These are phyloP conservation scores for Cladosporium sphaerospermum DNA, from an alignment of 2,329 filamentous ascomycete species.

Conservation along the genomic window DNA sequence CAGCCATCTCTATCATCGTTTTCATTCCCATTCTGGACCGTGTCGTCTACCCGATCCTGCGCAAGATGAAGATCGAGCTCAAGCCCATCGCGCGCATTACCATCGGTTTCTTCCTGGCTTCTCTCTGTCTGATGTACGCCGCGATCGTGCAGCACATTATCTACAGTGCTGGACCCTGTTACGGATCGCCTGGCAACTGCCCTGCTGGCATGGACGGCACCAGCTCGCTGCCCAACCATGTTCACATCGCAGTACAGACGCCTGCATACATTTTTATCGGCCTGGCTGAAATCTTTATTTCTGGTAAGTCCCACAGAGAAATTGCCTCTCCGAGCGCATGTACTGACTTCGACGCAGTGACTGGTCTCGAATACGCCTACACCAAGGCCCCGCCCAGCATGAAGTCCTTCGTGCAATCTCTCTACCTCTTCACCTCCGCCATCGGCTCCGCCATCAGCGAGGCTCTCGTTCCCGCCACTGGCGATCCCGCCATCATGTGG, in stretches of 20 bases:
- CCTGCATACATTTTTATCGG: conserved; percentile 43
- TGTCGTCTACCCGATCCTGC: conserved; percentile 41
- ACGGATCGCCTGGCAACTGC: conserved; percentile 32
- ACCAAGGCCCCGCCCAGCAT: conserved; percentile 41
- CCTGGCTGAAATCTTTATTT: conserved; percentile 40
- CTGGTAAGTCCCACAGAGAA: neutral
- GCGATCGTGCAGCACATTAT: conserved; percentile 52
- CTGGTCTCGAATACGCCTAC: conserved; percentile 43
- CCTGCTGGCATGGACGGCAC: conserved; percentile 29
- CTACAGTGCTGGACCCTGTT: conserved; percentile 50
- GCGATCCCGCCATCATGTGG: conserved; percentile 61
- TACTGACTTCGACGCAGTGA: conserved; percentile 28
- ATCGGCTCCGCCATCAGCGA: conserved; percentile 55
- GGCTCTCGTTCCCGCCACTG: conserved; percentile 53
- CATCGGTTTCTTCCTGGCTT: conserved; percentile 48
- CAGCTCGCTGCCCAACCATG: conserved; percentile 32
- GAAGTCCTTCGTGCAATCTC: conserved; percentile 43
- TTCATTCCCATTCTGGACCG: conserved; percentile 43
- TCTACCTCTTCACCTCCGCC: conserved; percentile 49
- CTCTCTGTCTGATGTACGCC: conserved; percentile 49
- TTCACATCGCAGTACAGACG: conserved; percentile 41
- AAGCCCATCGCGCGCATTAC: conserved; percentile 50
- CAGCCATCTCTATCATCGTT: conserved; percentile 37
- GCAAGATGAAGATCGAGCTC: conserved; percentile 36
- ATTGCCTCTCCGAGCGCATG: neutral